Percentiles rank a stretch among this genome's conserved stretches.
These are phyloP conservation scores for Boletus tylopilopsis DNA, from an alignment of 768 basidiomycete genomes.

Conservation along the genomic window DNA sequence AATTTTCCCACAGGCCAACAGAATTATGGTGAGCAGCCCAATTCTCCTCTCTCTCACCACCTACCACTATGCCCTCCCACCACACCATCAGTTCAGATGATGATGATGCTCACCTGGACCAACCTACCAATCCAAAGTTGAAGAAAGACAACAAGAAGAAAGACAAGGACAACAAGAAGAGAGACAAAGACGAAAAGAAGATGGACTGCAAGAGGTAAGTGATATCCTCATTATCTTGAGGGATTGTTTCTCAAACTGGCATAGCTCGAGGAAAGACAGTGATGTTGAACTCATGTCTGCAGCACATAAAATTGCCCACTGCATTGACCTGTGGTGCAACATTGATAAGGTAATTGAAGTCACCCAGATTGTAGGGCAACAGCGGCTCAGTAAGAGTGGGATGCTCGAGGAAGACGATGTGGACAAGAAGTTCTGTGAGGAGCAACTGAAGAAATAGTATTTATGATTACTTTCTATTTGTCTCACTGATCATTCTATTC, in stretches of 20 bases:
- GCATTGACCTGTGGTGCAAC: constrained; percentile 7
- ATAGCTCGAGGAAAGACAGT: no score
- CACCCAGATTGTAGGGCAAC: not conserved
- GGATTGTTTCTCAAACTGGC: no score
- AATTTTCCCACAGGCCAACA: no score
- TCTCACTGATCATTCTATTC: no score
- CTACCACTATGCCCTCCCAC: no score
- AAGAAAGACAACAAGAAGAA: not conserved
- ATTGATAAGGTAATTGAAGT: not conserved
- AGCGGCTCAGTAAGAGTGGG: not conserved
- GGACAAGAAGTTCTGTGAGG: not conserved
- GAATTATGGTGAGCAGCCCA: no score
- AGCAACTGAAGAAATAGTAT: not conserved
- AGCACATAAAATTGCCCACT: not conserved
- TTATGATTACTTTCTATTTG: not conserved
- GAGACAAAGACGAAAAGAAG: not conserved
- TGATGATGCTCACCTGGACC: no score
- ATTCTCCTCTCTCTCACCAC: no score
- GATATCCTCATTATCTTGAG: no score
- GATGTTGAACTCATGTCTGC: not conserved
- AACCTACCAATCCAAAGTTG: no score
- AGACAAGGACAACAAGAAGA: not conserved
- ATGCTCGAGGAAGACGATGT: not conserved
- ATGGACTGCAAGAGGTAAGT: no score
- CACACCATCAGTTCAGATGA: no score